Base-by-base conservation (phyloP, 192 early-diverging fungal genomes). In the Coemansia sp. region DNA sequence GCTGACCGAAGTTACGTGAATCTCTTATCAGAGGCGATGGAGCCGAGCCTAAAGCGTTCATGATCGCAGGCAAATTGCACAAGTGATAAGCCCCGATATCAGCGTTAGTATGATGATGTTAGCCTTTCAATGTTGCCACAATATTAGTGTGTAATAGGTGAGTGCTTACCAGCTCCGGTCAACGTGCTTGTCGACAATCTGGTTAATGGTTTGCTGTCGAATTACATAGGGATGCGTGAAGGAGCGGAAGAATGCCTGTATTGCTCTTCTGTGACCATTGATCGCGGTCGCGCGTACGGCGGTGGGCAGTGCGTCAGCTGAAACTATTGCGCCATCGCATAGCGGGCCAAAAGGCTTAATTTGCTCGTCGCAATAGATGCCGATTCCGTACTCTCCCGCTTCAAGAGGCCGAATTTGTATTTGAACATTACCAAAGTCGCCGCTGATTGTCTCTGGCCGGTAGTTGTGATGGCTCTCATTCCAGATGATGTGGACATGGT, bases 401-500 rank as follows among this genome's bases (percentile, higher is more conserved):
- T 85, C 74, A 11, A 94, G 78, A 2, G 97, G 97, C 2, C 91
- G 93, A 5, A 99, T 88, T 40, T 95, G 87, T 44, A 99, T 98
- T 70, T 94, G 89, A 1, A 93, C 96, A 67, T 99, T 99, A 33
- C 96, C 97, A 86, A 98, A 99, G 77, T 98, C 97, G 59, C 97
- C 97, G 5, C 94, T 93, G 57, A 99, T 98, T 0, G 97, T 99
- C 40, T 87, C 88, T 20, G 89, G 87, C 34, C 91, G 85, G 75
- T 97, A 99, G 38, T 94, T 91, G 68, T 93, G 87, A 43, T 87
- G 82, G 64, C 97, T 93, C 74, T 99, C 97, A 74, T 97, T 98
- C 96, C 96, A 99, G 11, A 99, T 87, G 57, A 99, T 95, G 70
- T 99, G 97, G 8, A 99, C 94, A 75, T 98, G 96, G 71, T 99